These are phyloP conservation scores for Chenopodium suecicum DNA, from an alignment of 148 eudicot genomes.

Conservation along the genomic window DNA sequence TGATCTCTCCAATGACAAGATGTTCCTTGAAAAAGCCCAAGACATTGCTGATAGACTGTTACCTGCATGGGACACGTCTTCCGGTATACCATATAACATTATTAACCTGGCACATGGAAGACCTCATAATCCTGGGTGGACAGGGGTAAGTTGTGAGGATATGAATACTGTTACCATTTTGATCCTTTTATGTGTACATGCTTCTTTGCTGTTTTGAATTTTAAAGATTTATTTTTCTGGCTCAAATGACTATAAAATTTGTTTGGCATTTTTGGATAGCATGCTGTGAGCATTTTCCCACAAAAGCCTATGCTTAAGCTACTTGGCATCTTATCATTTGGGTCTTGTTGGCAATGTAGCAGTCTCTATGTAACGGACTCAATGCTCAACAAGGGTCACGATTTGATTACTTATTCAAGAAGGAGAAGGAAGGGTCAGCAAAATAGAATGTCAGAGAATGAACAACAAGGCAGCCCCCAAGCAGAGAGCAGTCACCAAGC, in stretches of 20 bases:
- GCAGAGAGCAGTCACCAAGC: too few species aligned
- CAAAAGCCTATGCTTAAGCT: background rate
- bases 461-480: too few species aligned
- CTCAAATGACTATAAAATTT: background rate
- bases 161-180: background rate
- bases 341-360: background rate
- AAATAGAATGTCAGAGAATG: too few species aligned
- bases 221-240: background rate
- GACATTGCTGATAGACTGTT: conserved; percentile 93
- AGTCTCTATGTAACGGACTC: background rate
- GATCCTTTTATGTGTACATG: background rate
- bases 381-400: too few species aligned
- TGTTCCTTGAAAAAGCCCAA: conserved; percentile 91
- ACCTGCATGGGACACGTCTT: conserved; percentile 96
- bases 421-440: too few species aligned
- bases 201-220: background rate
- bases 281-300: background rate
- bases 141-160: conserved; percentile 62
- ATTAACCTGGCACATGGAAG: conserved; percentile 88
- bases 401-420: too few species aligned
- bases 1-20: conserved; percentile 88
- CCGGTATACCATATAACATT: conserved; percentile 86
- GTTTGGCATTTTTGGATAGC: background rate
- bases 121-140: conserved; percentile 95
- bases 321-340: background rate